Evolutionary conservation across 805 yeast genomes (phyloP).

Genomic region (Kluyveromyces wickerhamii): DNA sequence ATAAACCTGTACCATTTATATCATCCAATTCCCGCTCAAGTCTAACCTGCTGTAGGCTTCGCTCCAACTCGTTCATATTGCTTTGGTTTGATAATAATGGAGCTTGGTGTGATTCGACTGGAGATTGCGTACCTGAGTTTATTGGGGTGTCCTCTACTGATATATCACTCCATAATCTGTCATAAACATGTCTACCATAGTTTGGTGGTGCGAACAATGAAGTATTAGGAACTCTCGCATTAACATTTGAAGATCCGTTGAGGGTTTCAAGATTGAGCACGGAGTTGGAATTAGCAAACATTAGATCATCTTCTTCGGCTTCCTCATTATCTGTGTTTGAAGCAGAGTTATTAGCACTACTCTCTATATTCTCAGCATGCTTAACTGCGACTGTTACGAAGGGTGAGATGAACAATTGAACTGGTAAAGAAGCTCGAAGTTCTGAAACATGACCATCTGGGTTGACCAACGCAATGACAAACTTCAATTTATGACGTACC

Average conservation of each 20-base stretch:
- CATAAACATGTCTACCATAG: constrained; percentile 75
- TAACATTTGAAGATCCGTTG: constrained; percentile 7
- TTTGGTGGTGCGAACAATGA: constrained; percentile 75
- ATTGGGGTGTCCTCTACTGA: constrained; percentile 28
- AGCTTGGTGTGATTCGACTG: constrained; percentile 18
- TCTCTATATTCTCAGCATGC: constrained; percentile 9
- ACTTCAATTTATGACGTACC: constrained; percentile 82
- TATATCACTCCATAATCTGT: constrained; percentile 65
- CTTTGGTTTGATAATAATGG: constrained; percentile 18
- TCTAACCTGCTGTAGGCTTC: constrained; percentile 13
- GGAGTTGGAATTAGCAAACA: constrained; percentile 32
- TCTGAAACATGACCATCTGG: constrained; percentile 93
- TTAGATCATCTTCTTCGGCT: constrained; percentile 31
- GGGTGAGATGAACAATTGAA: constrained; percentile 70
- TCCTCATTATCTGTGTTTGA: constrained; percentile 16
- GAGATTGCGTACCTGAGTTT: constrained; percentile 26
- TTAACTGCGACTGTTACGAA: constrained; percentile 54
- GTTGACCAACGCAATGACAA: constrained; percentile 68
- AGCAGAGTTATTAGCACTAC: constrained; percentile 11
- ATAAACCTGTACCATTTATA: constrained; percentile 1
- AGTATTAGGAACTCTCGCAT: constrained; percentile 15
- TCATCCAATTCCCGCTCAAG: constrained; percentile 12
- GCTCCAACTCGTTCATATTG: constrained; percentile 29
- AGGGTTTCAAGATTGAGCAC: constrained; percentile 21
- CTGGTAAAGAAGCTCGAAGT: constrained; percentile 81